Conservation (phyloP, 2,329 filamentous ascomycete genomes). For the Daldinia sp. region DNA sequence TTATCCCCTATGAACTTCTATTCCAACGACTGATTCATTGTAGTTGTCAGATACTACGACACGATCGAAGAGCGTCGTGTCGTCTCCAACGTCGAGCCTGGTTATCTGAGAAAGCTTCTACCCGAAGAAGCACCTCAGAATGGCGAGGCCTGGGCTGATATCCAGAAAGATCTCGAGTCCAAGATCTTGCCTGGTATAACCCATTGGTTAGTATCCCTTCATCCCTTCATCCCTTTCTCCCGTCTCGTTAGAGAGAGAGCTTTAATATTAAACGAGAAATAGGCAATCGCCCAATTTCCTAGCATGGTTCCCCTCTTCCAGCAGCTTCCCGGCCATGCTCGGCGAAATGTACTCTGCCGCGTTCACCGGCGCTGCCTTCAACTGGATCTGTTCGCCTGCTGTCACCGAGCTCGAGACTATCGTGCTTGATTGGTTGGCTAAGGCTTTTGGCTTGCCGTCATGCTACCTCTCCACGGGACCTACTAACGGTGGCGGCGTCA, state of each 20-base stretch:
- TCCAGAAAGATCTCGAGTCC: conserved; percentile 82
- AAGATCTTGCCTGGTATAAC: conserved; percentile 93
- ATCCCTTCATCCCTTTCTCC: neutral
- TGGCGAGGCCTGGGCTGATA: conserved; percentile 78
- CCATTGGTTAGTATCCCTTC: conserved; percentile 69
- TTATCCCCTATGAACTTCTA: conserved; percentile 1
- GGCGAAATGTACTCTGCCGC: conserved; percentile 92
- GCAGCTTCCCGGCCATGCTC: conserved; percentile 84
- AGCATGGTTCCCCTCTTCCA: conserved; percentile 89
- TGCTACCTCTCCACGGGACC: conserved; percentile 77
- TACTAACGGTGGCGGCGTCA: conserved; percentile 85
- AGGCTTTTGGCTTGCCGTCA: conserved; percentile 75
- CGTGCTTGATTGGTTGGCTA: conserved; percentile 89
- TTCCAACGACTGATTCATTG: conserved; percentile 8
- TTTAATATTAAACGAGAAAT: neutral
- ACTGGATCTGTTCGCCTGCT: conserved; percentile 94
- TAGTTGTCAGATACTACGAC: conserved; percentile 86
- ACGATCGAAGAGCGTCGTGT: conserved; percentile 75
- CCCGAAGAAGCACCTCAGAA: conserved; percentile 70
- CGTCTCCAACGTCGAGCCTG: conserved; percentile 79
- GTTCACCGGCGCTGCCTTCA: conserved; percentile 91
- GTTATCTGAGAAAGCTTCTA: conserved; percentile 83
- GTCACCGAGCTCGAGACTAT: conserved; percentile 94
- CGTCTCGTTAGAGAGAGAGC: neutral
- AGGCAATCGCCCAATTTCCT: conserved; percentile 92